phyloP scores from a whole-genome alignment of 1,139 yeast species.

The Pneumocystis oryctolagi region DNA sequence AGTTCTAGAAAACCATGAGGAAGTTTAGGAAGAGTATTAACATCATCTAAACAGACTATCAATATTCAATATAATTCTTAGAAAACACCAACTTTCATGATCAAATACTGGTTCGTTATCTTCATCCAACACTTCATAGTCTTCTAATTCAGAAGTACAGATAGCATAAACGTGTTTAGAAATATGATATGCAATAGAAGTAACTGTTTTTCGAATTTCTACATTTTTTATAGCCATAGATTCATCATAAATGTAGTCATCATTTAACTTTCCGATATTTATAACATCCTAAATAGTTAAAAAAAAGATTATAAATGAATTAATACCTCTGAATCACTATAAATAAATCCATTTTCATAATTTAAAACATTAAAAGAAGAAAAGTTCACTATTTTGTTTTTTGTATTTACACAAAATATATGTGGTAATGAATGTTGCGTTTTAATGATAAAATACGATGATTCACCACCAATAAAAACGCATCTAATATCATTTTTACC shows the following conservation, averaged over 20 bases:
- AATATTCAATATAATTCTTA: slow-evolving; percentile 18
- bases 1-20: slow-evolving; percentile 49
- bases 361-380: slow-evolving; percentile 16
- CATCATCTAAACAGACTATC: slow-evolving; percentile 39
- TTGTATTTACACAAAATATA: slow-evolving; percentile 42
- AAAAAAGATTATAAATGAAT: background rate
- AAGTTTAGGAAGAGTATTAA: slow-evolving; percentile 37
- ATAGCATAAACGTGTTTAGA: slow-evolving; percentile 48
- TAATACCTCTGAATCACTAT: background rate
- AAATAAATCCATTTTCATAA: background rate
- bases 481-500: slow-evolving; percentile 45
- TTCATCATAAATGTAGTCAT: slow-evolving; percentile 41
- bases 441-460: slow-evolving; percentile 55
- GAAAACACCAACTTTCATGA: slow-evolving; percentile 5
- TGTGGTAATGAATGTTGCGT: slow-evolving; percentile 51
- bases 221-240: slow-evolving; percentile 46
- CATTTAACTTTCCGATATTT: slow-evolving; percentile 48
- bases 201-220: slow-evolving; percentile 44
- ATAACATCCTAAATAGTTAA: slow-evolving; percentile 36
- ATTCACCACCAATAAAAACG: slow-evolving; percentile 60
- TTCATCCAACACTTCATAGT: slow-evolving; percentile 58
- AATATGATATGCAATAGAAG: slow-evolving; percentile 59
- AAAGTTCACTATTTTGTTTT: slow-evolving; percentile 36
- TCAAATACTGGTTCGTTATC: slow-evolving; percentile 35
- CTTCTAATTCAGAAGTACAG: slow-evolving; percentile 46